These are phyloP conservation scores for Acacia concinna DNA, from an alignment of 331 rosid genomes.

Conservation along the genomic window DNA sequence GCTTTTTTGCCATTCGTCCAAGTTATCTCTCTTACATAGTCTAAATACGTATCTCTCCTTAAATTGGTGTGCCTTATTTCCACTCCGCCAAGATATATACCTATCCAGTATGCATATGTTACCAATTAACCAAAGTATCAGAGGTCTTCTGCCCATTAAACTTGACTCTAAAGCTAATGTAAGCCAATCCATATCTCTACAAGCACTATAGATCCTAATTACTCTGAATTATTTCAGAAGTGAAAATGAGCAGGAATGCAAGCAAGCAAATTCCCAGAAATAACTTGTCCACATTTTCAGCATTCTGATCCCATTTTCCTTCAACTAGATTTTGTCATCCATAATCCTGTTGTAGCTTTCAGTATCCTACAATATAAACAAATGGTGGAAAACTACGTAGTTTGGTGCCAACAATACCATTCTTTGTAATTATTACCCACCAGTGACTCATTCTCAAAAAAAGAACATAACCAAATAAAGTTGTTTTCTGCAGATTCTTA, in stretches of 20 bases:
- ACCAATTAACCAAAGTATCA: neutral
- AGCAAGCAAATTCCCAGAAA: neutral
- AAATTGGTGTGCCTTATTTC: neutral
- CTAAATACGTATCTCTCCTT: neutral
- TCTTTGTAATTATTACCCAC: neutral
- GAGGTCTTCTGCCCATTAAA: neutral
- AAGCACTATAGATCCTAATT: neutral
- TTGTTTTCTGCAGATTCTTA: neutral
- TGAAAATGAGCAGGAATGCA: neutral
- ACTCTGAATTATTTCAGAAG: neutral
- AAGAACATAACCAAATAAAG: neutral
- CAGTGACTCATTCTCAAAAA: neutral
- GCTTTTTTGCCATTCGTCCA: neutral
- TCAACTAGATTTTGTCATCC: neutral
- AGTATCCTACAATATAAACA: neutral
- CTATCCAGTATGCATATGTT: neutral
- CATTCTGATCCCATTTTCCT: slow-evolving; percentile 16
- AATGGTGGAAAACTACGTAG: neutral
- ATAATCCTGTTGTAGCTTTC: neutral
- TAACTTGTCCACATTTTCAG: neutral
- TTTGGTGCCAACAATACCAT: neutral
- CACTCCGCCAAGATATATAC: neutral
- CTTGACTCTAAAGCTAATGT: neutral
- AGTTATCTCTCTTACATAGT: neutral
- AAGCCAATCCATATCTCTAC: neutral